Base-by-base conservation (phyloP, 495 filamentous ascomycete species). In the Penicillium longicatenatum region DNA sequence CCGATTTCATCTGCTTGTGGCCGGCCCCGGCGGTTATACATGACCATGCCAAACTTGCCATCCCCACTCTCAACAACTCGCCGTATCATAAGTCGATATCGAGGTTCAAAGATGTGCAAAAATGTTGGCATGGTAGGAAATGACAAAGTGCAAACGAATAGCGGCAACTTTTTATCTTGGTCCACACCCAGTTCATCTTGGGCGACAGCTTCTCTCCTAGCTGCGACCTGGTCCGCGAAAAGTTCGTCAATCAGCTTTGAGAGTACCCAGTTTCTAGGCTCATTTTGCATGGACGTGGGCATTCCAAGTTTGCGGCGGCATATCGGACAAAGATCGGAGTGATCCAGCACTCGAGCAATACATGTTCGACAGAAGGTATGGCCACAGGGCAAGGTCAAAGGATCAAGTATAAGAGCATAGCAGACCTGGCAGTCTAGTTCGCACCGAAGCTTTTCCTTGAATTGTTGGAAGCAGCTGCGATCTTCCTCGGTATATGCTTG, bases 361-460 rank as follows among this genome's bases (percentile, higher is more conserved):
- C 92, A 97, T 55, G 82, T 79, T 30, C 88, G 86, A 70, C 92
- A 97, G 70, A 93, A 93, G 0, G 92, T 96, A 69, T 97, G 92
- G 5, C 92, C 92, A 63, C 92, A 97, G 19, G 83, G 75, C 1
- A 91, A 93, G 1, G 92, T 97, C 62, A 91, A 74, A 9, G 92
- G 91, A 57, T 95, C 89, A 37, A 89, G 65, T 62, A 95, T 85
- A 22, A 93, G 73, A 37, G 82, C 79, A 64, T 92, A 94, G 70
- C 92, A 97, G 58, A 96, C 85, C 63, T 93, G 89, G 67, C 92
- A 97, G 60, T 96, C 91, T 61, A 96, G 65, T 68, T 96, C 91
- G 12, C 77, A 73, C 56, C 83, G 81, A 10, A 82, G 77, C 9
- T 78, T 77, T 39, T 88, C 82, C 72, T 81, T 82, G 10, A 94